Evolutionary conservation across 2,329 filamentous ascomycete genomes (phyloP), one percentile per base, ranked within the genome.

Genomic region (Talaromyces sp.): DNA sequence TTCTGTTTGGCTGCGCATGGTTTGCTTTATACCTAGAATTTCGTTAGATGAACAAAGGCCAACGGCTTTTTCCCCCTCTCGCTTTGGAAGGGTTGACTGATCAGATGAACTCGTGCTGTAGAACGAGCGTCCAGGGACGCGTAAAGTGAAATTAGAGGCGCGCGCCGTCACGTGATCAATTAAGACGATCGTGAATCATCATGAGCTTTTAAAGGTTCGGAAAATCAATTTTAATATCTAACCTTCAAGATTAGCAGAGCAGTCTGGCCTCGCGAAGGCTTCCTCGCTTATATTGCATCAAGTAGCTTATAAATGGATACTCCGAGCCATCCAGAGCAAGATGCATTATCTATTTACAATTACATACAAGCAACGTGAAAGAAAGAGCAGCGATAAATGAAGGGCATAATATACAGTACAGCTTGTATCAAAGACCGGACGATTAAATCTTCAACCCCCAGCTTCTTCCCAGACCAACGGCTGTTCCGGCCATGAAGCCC

Each of bases 391-490:
- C 4, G 30, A 53, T n/a, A 7, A 30, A 53, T 5, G 4, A 40
- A 40, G 36, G 36, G 27, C 27, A 31, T 53, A 53, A 10, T 53
- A 8, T 31, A 53, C 27, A 53, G 30, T 16, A 31, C 3, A 53
- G 27, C 42, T 27, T 53, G 14, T 23, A 40, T 27, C n/a, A 34
- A 10, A 27, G 10, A 23, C 23, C 23, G 23, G 23, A 8, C 50
- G 27, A 55, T 81, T 76, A 96, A 74, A 98, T 87, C 72, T 89
- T 88, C 66, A 92, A 80, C 0, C 94, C 94, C 79, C 93, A 96
- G 75, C 92, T 97, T 77, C 93, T 85, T 67, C 96, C 78, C 57
- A 96, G 83, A 71, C 96, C 96, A 61, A 97, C 76, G 16, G 88
- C 83, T 5, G 90, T 90, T 60, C 85, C 85, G 3, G 87, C 87